phyloP scores from a whole-genome alignment of 768 basidiomycete species.

The Rhodosporidiobolus odoratus region DNA sequence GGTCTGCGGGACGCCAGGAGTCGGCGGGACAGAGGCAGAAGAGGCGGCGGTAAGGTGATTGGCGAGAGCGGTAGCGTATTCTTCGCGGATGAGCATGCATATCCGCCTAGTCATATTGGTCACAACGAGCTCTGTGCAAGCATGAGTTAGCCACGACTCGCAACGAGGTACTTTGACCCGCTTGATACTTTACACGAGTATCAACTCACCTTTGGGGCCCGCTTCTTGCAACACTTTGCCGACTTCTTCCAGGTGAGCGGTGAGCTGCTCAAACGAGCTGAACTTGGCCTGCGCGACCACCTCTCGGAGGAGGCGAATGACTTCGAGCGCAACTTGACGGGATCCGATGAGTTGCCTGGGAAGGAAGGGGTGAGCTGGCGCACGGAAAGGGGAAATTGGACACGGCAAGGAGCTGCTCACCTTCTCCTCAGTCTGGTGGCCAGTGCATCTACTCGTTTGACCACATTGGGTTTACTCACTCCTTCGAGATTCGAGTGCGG shows the following conservation, averaged over 20 bases:
- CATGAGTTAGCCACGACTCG: not conserved
- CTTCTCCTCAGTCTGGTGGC: slow-evolving; percentile 42
- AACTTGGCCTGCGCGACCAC: slow-evolving; percentile 83
- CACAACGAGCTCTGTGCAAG: slow-evolving; percentile 72
- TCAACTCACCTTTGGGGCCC: slow-evolving; percentile 76
- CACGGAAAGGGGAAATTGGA: too few relatives aligned
- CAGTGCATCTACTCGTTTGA: slow-evolving; percentile 41
- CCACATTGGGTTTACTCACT: slow-evolving; percentile 28
- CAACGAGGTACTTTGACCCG: not conserved
- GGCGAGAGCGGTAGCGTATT: slow-evolving; percentile 74
- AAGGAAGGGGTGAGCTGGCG: not conserved
- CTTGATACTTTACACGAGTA: too few relatives aligned
- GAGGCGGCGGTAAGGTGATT: slow-evolving; percentile 25
- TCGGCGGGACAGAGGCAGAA: slow-evolving; percentile 19
- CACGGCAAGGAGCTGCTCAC: slow-evolving; percentile 33
- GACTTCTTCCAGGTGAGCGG: slow-evolving; percentile 68
- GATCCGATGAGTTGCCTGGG: slow-evolving; percentile 85
- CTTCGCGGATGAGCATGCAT: slow-evolving; percentile 88
- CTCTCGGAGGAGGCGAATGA: slow-evolving; percentile 76
- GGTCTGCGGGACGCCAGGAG: slow-evolving; percentile 22
- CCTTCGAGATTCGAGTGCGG: slow-evolving; percentile 1
- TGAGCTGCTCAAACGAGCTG: slow-evolving; percentile 76
- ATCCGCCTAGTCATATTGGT: slow-evolving; percentile 92
- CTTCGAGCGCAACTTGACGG: slow-evolving; percentile 79
- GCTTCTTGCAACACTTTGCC: slow-evolving; percentile 79